Evolutionary conservation across 148 eudicot species (phyloP).

Genomic region (Rhododendron kiyosumense): DNA sequence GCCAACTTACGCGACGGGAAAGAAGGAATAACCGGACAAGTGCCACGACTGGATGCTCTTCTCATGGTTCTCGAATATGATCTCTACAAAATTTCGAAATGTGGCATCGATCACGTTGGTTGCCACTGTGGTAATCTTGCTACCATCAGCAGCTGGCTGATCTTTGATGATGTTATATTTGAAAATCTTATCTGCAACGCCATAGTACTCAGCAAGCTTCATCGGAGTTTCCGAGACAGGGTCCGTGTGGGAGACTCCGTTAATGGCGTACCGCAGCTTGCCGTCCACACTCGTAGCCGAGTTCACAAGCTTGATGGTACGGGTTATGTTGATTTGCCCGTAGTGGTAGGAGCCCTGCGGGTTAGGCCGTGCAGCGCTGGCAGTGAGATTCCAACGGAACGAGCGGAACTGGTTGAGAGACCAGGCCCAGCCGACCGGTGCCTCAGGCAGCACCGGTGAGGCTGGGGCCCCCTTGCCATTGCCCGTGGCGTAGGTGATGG

Average conservation of each 20-base stretch:
- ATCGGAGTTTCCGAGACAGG: slow-evolving; percentile 36
- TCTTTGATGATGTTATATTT: slow-evolving; percentile 41
- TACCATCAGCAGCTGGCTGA: slow-evolving; percentile 24
- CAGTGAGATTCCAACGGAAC: slow-evolving; percentile 66
- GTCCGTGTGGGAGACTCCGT: slow-evolving; percentile 52
- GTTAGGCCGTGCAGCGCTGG: slow-evolving; percentile 78
- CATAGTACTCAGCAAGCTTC: slow-evolving; percentile 57
- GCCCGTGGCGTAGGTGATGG: slow-evolving; percentile 28
- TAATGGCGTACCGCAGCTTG: slow-evolving; percentile 59
- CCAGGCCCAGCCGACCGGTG: slow-evolving; percentile 54
- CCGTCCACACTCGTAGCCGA: slow-evolving; percentile 35
- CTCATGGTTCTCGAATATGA: slow-evolving; percentile 36
- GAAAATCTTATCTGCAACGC: slow-evolving; percentile 35
- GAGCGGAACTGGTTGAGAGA: slow-evolving; percentile 68
- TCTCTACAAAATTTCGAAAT: slow-evolving; percentile 27
- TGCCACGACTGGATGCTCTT: slow-evolving; percentile 35
- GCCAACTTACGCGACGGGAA: slow-evolving; percentile 30
- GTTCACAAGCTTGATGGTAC: slow-evolving; percentile 57
- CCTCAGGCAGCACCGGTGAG: slow-evolving; percentile 41
- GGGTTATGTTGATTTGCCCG: slow-evolving; percentile 57
- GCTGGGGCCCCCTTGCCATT: slow-evolving; percentile 30
- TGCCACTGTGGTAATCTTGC: not conserved
- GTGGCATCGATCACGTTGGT: slow-evolving; percentile 28
- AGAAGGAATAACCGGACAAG: slow-evolving; percentile 36
- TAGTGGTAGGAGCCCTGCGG: slow-evolving; percentile 78